A percentile compares a stretch with the other conserved stretches of the same genome.
phyloP scores from a whole-genome alignment of 306 rosid species.

The Dicorynia guianensis region DNA sequence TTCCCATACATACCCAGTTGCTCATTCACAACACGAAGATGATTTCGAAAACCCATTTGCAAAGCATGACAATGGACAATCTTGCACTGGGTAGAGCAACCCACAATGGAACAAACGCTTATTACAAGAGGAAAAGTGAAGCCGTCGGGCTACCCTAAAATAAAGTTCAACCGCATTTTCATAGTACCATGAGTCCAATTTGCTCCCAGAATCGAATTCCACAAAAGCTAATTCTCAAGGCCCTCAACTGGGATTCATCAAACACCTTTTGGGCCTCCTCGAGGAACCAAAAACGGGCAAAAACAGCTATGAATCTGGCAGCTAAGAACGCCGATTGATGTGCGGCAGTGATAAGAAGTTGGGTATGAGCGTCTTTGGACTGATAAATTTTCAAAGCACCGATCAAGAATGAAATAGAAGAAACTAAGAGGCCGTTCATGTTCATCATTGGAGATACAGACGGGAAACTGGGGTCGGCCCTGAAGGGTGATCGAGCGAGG shows the following conservation, averaged over 20 bases:
- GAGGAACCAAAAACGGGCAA: constrained; percentile 55
- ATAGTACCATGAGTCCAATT: constrained; percentile 59
- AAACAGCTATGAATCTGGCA: constrained; percentile 60
- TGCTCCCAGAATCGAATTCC: constrained; percentile 84
- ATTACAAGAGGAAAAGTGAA: constrained; percentile 75
- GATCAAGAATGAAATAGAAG: constrained; percentile 53
- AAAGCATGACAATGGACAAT: constrained; percentile 65
- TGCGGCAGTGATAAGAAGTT: constrained; percentile 46
- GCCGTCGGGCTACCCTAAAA: constrained; percentile 68
- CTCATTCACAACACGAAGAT: constrained; percentile 73
- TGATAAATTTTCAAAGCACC: constrained; percentile 52
- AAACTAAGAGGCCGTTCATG: constrained; percentile 39
- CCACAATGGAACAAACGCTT: constrained; percentile 55
- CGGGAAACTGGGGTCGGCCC: constrained; percentile 9
- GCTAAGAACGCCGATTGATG: constrained; percentile 60
- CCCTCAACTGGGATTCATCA: constrained; percentile 40
- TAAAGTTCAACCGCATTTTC: constrained; percentile 53
- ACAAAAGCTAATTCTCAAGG: constrained; percentile 52
- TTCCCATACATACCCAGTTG: constrained; percentile 72
- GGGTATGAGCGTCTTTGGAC: constrained; percentile 65
- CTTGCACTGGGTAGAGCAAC: constrained; percentile 44
- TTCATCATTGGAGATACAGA: constrained; percentile 30
- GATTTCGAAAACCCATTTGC: constrained; percentile 65
- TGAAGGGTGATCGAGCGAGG: constrained; percentile 33
- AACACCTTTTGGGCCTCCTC: constrained; percentile 61